Base-by-base conservation (phyloP, 306 rosid genomes). In the Adenanthera pavonina region DNA sequence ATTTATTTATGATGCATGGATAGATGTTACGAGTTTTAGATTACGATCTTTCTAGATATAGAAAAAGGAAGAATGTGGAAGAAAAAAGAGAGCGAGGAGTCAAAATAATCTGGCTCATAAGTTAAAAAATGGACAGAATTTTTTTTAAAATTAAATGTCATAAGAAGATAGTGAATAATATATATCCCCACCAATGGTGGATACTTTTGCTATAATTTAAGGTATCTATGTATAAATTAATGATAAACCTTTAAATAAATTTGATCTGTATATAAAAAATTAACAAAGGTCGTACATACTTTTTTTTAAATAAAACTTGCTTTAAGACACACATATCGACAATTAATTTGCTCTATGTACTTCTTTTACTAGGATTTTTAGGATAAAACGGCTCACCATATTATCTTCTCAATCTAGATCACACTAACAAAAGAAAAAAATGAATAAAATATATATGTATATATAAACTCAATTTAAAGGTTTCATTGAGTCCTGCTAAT, bases 121-220 rank as follows among this genome's bases (percentile, higher is more conserved):
- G 41, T 70, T 61, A 53, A 79, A 62, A 80, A 54, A 34, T 40
- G 61, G 47, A 25, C 30, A 25, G 30, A 25, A 17, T n/a, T 60
- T 40, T 72, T 73, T n/a, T 78, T 17, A 30, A 51, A 51, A 51
- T 51, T 13, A 51, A 48, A 41, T 56, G 76, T 11, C 34, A 75
- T n/a, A 56, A 54, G 13, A 35, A 25, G 30, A 25, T 25, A 25
- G 30, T 25, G 30, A 25, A 25, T 13, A 46, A 70, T 52, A 34
- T 35, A 36, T 49, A 69, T 56, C 11, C 59, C 75, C 77, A 54
- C 44, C 54, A 75, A 49, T 54, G 12, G 49, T 35, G 16, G 69
- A 40, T 82, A 46, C 25, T 48, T 51, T 6, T 44, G 49, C 52
- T 82, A 69, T 72, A 54, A 74, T 79, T 68, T 38, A 17, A 67